A percentile compares a stretch with the other conserved stretches of the same genome.
phyloP scores from a whole-genome alignment of 495 filamentous ascomycete genomes.

The Daldinia grandis region DNA sequence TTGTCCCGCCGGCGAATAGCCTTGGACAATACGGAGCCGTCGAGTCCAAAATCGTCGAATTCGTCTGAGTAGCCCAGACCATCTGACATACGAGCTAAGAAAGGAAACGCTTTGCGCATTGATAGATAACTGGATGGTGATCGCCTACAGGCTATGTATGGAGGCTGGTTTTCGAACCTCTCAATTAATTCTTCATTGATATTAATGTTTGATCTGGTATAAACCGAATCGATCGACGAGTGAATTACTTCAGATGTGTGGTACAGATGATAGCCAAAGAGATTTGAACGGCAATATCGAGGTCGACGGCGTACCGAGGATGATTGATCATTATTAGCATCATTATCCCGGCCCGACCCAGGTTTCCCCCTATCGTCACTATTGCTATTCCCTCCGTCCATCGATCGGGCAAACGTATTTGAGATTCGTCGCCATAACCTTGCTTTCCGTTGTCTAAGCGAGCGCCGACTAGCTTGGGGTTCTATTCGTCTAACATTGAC shows the following conservation, averaged over 20 bases:
- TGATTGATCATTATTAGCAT: not conserved
- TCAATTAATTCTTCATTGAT: constrained; percentile 11
- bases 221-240: constrained; percentile 13
- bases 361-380: not conserved
- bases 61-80: constrained; percentile 16
- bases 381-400: constrained; percentile 22
- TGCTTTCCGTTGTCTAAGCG: constrained; percentile 26
- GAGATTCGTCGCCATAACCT: constrained; percentile 42
- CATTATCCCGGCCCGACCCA: not conserved
- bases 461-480: constrained; percentile 14
- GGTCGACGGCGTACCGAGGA: constrained; percentile 7
- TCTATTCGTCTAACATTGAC: not conserved
- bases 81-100: constrained; percentile 29
- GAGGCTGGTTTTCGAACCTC: constrained; percentile 14
- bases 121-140: constrained; percentile 7
- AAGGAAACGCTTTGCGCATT: constrained; percentile 26
- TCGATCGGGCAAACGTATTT: constrained; percentile 30
- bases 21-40: constrained; percentile 37
- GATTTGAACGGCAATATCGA: constrained; percentile 22
- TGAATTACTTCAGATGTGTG: constrained; percentile 24
- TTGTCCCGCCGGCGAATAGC: constrained; percentile 13
- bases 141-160: not conserved
- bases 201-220: constrained; percentile 3
- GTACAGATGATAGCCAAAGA: constrained; percentile 29
- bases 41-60: constrained; percentile 37